Evolutionary conservation across 2,329 filamentous ascomycete genomes (phyloP), one percentile per base, ranked within the genome.

Genomic region (Colletotrichum lupini): DNA sequence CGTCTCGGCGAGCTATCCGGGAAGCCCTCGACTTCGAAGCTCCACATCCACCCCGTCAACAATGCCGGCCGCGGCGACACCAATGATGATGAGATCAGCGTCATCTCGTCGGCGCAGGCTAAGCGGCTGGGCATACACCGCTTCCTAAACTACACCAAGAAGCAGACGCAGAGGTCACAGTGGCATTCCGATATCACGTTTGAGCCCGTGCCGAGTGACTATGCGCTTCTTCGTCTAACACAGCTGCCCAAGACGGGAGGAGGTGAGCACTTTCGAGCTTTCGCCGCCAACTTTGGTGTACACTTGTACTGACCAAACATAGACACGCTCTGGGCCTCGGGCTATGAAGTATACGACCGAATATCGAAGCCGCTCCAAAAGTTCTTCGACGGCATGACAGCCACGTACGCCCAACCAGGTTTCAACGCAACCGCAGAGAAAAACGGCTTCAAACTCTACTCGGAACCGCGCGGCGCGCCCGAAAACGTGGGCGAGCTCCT

Each of bases 131-230:
- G 89, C 80, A 55, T 77, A n/a, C 74, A 75, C 65, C 72, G 81
- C 49, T 80, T 82, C 72, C 80, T 80, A 73, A 76, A 77, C 59
- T 75, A 80, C 68, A 79, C 81, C 76, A 83, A 85, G 77, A 84
- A 83, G 76, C 88, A 90, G 72, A 85, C 81, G 64, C 82, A 83
- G 24, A 84, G 82, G 71, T 80, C 82, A 6, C 81, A 86, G 72
- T 92, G 90, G 90, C 90, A 92, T 78, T 88, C 87, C 0, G 91
- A 93, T 74, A 92, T 93, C 75, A 87, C 88, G 0, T 93, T 92
- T 72, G 92, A 93, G 81, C 87, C 87, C 0, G 82, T 89, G 4
- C 92, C 92, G 0, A 86, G 87, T 8, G 91, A 93, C 78, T 93
- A 93, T 76, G 86, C 91, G 0, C 84, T 88, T 0, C 82, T 93